Evolutionary conservation across 352 stramenopile species (phyloP).

Genomic region (Plasmopara viticola): DNA sequence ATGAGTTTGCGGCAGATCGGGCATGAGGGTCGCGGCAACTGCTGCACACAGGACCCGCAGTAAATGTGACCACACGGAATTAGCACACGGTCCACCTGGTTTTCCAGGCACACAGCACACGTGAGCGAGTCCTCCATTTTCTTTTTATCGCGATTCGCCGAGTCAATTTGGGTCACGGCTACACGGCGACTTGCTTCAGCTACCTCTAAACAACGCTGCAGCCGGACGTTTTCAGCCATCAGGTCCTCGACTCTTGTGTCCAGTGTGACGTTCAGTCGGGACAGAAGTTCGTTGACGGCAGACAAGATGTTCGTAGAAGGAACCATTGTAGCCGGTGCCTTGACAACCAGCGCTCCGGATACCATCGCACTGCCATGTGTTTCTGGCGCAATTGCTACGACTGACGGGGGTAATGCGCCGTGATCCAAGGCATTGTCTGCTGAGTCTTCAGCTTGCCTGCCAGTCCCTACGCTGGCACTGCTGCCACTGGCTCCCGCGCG

Average conservation of each 20-base stretch:
- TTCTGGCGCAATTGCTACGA: conserved; percentile 18
- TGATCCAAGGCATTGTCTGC: conserved; percentile 2
- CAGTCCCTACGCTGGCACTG: conserved; percentile 1
- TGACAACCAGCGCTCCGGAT: conserved; percentile 6
- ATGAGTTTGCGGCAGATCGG: conserved; percentile 68
- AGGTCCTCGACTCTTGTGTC: conserved; percentile 60
- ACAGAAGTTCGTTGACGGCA: conserved; percentile 72
- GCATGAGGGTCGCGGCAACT: conserved; percentile 54
- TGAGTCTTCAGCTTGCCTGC: neutral
- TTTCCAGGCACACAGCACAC: conserved; percentile 77
- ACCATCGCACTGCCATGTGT: conserved; percentile 10
- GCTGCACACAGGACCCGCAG: conserved; percentile 56
- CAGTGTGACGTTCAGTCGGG: conserved; percentile 62
- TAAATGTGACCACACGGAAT: conserved; percentile 83
- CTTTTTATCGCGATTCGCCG: conserved; percentile 64
- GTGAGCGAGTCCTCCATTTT: conserved; percentile 65
- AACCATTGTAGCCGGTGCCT: conserved; percentile 8
- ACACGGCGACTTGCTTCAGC: conserved; percentile 56
- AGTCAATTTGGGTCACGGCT: conserved; percentile 57
- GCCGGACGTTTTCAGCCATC: conserved; percentile 52
- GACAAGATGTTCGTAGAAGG: conserved; percentile 48
- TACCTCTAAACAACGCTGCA: conserved; percentile 54
- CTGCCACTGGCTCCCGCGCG: conserved; percentile 23
- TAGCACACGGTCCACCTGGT: conserved; percentile 74
- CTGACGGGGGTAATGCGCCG: conserved; percentile 15